Conservation (phyloP, 1,139 yeast genomes). For the Kodamaea sp. region DNA sequence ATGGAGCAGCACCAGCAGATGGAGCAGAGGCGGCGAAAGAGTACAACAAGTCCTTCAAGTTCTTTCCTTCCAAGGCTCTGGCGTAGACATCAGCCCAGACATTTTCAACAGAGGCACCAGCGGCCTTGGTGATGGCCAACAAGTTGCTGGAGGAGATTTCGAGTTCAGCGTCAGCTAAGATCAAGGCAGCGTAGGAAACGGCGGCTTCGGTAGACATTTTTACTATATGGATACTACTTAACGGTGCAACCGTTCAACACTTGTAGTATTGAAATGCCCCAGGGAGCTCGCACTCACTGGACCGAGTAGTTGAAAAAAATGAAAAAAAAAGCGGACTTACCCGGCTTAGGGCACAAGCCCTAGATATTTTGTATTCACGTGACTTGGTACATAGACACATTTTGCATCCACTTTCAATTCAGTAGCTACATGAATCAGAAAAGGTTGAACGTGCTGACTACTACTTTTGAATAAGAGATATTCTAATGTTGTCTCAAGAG, state of each 20-base stretch:
- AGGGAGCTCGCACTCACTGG: slow-evolving; percentile 1
- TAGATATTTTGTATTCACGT: neutral
- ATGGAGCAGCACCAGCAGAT: slow-evolving; percentile 62
- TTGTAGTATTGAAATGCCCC: no score
- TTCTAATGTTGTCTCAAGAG: no score
- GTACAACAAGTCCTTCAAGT: slow-evolving; percentile 74
- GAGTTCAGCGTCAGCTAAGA: slow-evolving; percentile 81
- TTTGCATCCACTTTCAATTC: no score
- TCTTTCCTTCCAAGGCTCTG: slow-evolving; percentile 77
- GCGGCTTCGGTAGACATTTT: slow-evolving; percentile 81
- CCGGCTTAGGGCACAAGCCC: slow-evolving; percentile 4
- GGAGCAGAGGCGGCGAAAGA: slow-evolving; percentile 72
- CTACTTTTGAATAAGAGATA: no score
- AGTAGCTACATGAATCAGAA: no score
- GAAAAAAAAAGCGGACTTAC: slow-evolving; percentile 1
- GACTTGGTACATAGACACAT: no score
- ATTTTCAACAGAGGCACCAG: slow-evolving; percentile 50
- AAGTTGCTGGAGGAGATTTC: slow-evolving; percentile 80
- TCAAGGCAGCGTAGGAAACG: slow-evolving; percentile 85
- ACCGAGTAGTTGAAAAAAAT: slow-evolving; percentile 7
- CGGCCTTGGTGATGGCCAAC: slow-evolving; percentile 57
- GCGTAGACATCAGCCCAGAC: slow-evolving; percentile 85
- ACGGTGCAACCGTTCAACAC: no score
- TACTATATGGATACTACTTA: no score
- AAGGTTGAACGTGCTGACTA: no score